Base-by-base conservation (phyloP, 306 rosid genomes). In the Castanospermum australe region DNA sequence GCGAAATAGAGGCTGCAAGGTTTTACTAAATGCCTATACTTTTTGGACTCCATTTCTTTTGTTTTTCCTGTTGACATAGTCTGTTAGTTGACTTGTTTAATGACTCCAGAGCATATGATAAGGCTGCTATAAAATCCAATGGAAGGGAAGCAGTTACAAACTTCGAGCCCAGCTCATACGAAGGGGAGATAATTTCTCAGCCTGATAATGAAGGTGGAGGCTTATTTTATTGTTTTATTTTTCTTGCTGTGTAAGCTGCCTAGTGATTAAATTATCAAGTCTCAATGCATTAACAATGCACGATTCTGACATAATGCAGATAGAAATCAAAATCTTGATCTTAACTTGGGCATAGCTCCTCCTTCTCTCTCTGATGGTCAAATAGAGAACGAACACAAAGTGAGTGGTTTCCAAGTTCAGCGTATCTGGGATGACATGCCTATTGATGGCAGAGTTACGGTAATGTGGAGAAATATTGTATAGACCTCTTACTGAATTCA, bases 1-100 rank as follows among this genome's bases (percentile, higher is more conserved):
- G 93, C 73, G 98, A 94, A 79, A 64, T 89, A 75, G 98, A 94
- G 71, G 98, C 98, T 79, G 98, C 98, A 90, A 94, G 98, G 98
- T 90, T 86, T 82, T 77, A 30, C 20, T 48, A 71, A 30, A 55
- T 74, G 51, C 73, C 41, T 62, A 8, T 39, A 77, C 11, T 15
- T 60, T 83, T 33, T 64, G 69, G 61, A 66, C 67, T 71, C 52
- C 52, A 18, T 60, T 57, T 67, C 39, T 50, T 44, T 45, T 71
- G 8, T 67, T 4, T 67, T 69, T 52, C 51, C 10, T 59, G 56
- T 33, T 60, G 0, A 10, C 71, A 65, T 68, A 24, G 48, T 25
- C 36, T 67, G 39, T 70, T 59, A 44, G 32, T 76, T 86, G 54
- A 42, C 35, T 76, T 60, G 32, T 82, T 48, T 69, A 50, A 69